Evolutionary conservation across 805 yeast genomes (phyloP).

Genomic region (Maudiozyma turicensis): DNA sequence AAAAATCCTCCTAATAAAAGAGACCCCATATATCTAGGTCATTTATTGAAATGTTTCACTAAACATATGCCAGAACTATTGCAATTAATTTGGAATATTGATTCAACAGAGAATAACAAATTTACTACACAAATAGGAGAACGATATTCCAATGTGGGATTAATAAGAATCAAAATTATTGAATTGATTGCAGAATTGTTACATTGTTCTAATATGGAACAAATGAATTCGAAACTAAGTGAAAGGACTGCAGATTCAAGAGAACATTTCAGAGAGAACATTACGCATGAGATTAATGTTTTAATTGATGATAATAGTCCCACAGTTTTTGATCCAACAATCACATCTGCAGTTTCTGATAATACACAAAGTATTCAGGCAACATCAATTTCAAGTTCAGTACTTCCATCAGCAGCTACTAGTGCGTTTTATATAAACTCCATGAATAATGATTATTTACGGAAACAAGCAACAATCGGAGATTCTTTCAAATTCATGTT

Average conservation of each 20-base stretch:
- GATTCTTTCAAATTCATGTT: constrained; percentile 78
- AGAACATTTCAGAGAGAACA: constrained; percentile 4
- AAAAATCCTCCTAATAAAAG: constrained; percentile 82
- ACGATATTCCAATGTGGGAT: constrained; percentile 65
- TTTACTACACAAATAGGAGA: constrained; percentile 53
- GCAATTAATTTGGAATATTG: constrained; percentile 8
- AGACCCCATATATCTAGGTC: constrained; percentile 87
- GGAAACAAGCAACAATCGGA: constrained; percentile 67
- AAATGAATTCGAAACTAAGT: constrained; percentile 69
- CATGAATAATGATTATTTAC: constrained; percentile 32
- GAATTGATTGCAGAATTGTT: constrained; percentile 89
- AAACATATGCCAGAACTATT: constrained; percentile 36
- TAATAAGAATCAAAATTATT: constrained; percentile 81
- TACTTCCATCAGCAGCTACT: neutral
- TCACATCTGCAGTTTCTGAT: too few species aligned
- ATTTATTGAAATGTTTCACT: constrained; percentile 65
- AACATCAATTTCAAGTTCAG: too few species aligned
- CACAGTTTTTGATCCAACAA: neutral
- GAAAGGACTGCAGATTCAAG: constrained; percentile 47
- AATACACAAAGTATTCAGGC: too few species aligned
- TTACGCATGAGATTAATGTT: constrained; percentile 13
- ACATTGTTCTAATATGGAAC: constrained; percentile 96
- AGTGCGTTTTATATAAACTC: neutral
- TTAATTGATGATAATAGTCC: neutral
- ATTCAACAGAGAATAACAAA: constrained; percentile 15